Percentiles rank a stretch among this genome's conserved stretches.
phyloP scores from a whole-genome alignment of 768 basidiomycete species.

The Cytidiella melzeri region DNA sequence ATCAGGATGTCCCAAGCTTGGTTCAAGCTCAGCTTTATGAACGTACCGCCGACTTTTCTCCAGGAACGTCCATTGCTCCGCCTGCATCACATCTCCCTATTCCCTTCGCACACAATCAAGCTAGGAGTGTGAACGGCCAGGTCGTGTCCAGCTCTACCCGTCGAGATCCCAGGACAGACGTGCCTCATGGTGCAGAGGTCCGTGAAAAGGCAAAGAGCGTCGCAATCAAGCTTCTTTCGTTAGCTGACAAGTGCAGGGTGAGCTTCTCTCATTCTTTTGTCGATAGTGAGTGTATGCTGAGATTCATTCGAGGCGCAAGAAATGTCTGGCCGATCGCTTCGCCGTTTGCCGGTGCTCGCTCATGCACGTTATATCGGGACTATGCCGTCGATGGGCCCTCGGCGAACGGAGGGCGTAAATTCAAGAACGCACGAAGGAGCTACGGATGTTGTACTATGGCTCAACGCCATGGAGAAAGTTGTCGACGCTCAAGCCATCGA shows the following conservation, averaged over 20 bases:
- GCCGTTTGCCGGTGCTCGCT: slow-evolving; percentile 91
- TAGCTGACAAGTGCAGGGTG: slow-evolving; percentile 81
- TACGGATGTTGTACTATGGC: slow-evolving; percentile 60
- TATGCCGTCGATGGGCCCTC: slow-evolving; percentile 23
- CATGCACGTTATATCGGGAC: slow-evolving; percentile 76
- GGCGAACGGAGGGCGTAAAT: slow-evolving; percentile 7
- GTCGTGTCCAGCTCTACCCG: no score
- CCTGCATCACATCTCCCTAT: slow-evolving; percentile 26
- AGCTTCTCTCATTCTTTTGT: no score
- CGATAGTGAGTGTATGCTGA: slow-evolving; percentile 81
- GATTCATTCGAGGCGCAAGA: slow-evolving; percentile 49
- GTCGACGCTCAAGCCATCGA: slow-evolving; percentile 54
- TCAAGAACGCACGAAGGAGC: neutral
- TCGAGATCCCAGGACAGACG: no score
- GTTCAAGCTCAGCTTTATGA: neutral
- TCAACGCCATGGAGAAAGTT: slow-evolving; percentile 79
- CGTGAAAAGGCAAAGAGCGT: slow-evolving; percentile 47
- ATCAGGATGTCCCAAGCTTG: neutral
- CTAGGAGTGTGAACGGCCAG: slow-evolving; percentile 8
- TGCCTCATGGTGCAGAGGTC: no score
- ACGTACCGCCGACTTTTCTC: slow-evolving; percentile 1
- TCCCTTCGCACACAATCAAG: neutral
- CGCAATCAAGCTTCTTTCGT: slow-evolving; percentile 50
- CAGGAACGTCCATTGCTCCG: neutral
- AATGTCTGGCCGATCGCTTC: slow-evolving; percentile 90